phyloP scores from a whole-genome alignment of 495 filamentous ascomycete species.

The Parathielavia hyrcaniae region DNA sequence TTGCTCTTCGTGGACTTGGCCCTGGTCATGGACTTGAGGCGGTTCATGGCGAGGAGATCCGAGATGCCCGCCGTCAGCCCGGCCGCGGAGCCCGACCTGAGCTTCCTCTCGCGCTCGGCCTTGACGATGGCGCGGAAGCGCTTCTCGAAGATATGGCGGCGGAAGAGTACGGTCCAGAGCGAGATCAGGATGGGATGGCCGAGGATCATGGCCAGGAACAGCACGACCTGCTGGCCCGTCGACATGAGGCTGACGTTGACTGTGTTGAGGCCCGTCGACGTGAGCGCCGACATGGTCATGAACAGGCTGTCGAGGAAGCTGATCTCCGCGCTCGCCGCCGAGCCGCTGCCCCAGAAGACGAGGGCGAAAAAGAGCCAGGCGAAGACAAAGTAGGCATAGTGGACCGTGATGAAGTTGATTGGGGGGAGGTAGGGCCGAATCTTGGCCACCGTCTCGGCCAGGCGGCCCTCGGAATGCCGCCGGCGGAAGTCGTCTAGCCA shows the following conservation, averaged over 20 bases:
- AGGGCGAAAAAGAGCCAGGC: slow-evolving; percentile 58
- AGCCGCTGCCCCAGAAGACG: slow-evolving; percentile 60
- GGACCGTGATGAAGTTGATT: slow-evolving; percentile 69
- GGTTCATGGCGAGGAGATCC: slow-evolving; percentile 11
- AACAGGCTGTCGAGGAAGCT: slow-evolving; percentile 72
- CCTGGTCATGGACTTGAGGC: slow-evolving; percentile 14
- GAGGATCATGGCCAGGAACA: slow-evolving; percentile 68
- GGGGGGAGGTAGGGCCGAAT: slow-evolving; percentile 42
- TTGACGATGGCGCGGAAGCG: slow-evolving; percentile 57
- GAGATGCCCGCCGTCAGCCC: slow-evolving; percentile 3
- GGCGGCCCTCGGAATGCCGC: background rate
- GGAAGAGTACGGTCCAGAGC: slow-evolving; percentile 55
- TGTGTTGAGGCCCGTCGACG: slow-evolving; percentile 69
- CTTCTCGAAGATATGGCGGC: slow-evolving; percentile 64
- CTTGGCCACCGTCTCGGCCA: background rate
- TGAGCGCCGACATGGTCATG: slow-evolving; percentile 72
- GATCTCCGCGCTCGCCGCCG: slow-evolving; percentile 54
- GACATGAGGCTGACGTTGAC: slow-evolving; percentile 62
- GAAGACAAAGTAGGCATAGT: slow-evolving; percentile 67
- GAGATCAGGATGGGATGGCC: slow-evolving; percentile 65
- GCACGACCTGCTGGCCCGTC: slow-evolving; percentile 68
- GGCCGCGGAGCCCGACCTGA: background rate
- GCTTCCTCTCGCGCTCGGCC: slow-evolving; percentile 38
- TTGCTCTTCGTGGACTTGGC: background rate
- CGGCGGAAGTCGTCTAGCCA: background rate